A percentile compares a stretch with the other conserved stretches of the same genome.
phyloP scores from a whole-genome alignment of 768 basidiomycete genomes.

The Pisolithus albus region DNA sequence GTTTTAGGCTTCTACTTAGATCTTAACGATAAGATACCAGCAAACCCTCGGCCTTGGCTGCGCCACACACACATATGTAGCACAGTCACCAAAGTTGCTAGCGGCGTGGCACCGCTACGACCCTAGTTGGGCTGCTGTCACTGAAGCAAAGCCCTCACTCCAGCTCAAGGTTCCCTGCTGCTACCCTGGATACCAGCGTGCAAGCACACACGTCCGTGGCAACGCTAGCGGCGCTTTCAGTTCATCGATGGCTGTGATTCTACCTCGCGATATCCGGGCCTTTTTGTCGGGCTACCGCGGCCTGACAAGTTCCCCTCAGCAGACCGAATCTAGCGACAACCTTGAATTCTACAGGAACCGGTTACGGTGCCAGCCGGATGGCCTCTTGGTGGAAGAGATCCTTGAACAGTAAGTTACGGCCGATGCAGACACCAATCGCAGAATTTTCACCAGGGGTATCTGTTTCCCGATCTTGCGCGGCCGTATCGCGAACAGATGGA shows the following conservation, averaged over 20 bases:
- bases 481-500: slow-evolving; percentile 42
- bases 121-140: no score
- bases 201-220: no score
- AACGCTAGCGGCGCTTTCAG: neutral
- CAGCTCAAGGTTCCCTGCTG: no score
- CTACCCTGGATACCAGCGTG: no score
- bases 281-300: slow-evolving; percentile 23
- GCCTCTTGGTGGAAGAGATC: slow-evolving; percentile 54
- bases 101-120: no score
- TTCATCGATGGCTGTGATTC: slow-evolving; percentile 11
- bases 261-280: slow-evolving; percentile 18
- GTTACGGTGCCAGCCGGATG: slow-evolving; percentile 53
- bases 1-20: neutral
- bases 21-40: no score
- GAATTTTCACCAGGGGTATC: neutral
- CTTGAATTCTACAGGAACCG: slow-evolving; percentile 56
- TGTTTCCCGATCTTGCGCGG: no score
- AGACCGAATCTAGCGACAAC: slow-evolving; percentile 33
- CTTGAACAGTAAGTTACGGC: slow-evolving; percentile 42
- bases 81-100: no score
- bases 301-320: neutral
- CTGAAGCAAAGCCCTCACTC: no score
- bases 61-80: no score
- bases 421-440: neutral
- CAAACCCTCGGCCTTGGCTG: no score